phyloP scores from a whole-genome alignment of 805 yeast species.

The Metschnikowia santaceciliae region DNA sequence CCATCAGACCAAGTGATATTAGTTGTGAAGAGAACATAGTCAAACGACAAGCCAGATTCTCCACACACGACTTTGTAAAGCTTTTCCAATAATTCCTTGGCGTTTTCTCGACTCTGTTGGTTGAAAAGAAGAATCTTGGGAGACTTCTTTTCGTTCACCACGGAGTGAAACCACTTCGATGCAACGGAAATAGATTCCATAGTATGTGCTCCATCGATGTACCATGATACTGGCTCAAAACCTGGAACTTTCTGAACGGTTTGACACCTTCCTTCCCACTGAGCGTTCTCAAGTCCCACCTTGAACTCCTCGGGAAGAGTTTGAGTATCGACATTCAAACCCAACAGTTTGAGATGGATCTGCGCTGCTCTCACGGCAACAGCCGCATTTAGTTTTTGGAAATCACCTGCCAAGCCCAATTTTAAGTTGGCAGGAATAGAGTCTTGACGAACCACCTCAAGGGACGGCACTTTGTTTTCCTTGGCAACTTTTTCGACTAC shows the following conservation, averaged over 20 bases:
- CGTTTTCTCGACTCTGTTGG: constrained; percentile 87
- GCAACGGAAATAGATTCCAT: constrained; percentile 82
- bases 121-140: constrained; percentile 72
- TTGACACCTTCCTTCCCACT: constrained; percentile 98
- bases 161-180: constrained; percentile 64
- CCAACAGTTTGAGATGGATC: constrained; percentile 52
- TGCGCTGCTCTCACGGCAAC: constrained; percentile 72
- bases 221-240: constrained; percentile 59
- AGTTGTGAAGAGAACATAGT: constrained; percentile 80
- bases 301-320: constrained; percentile 48
- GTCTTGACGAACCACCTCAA: constrained; percentile 50
- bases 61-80: constrained; percentile 43
- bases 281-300: constrained; percentile 60
- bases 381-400: constrained; percentile 84
- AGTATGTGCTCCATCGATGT: constrained; percentile 94
- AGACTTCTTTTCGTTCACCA: constrained; percentile 11
- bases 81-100: constrained; percentile 54
- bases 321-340: constrained; percentile 26
- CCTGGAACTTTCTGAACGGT: constrained; percentile 45
- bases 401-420: constrained; percentile 78
- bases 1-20: constrained; percentile 91
- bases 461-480: constrained; percentile 48
- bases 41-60: constrained; percentile 47
- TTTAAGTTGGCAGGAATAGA: constrained; percentile 38
- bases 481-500: constrained; percentile 62